Conservation (phyloP, 257 asterid species). For the Solanum pennellii region DNA sequence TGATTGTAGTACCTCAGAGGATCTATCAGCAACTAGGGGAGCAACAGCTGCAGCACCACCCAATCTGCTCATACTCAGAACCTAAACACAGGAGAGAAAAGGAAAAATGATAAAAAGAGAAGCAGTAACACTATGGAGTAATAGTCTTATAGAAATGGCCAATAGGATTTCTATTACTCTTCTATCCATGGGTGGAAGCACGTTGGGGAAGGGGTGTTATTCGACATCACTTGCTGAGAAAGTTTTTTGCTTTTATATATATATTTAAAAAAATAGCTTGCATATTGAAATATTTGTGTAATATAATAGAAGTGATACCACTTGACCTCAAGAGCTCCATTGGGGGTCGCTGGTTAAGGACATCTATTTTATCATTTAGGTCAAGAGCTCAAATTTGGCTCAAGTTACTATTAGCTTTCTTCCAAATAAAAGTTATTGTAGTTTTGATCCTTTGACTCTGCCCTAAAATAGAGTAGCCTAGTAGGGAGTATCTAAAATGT, state of each 20-base stretch:
- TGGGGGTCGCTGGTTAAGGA: background rate
- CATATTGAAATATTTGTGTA: background rate
- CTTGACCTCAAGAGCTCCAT: background rate
- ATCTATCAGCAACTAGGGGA: constrained; percentile 53
- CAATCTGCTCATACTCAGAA: constrained; percentile 86
- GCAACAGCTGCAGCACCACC: constrained; percentile 86
- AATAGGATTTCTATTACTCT: background rate
- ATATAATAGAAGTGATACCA: background rate
- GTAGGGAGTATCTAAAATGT: background rate
- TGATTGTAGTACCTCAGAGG: constrained; percentile 50
- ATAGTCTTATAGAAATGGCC: background rate
- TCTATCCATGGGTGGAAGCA: background rate
- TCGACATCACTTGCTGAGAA: too few relatives aligned
- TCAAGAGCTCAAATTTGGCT: background rate
- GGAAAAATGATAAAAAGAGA: background rate
- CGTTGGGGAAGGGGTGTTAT: too few relatives aligned
- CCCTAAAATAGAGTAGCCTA: background rate
- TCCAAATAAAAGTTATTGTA: background rate
- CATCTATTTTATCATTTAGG: background rate
- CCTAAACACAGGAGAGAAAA: constrained; percentile 26
- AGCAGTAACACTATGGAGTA: background rate
- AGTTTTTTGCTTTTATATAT: too few relatives aligned
- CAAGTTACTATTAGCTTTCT: background rate
- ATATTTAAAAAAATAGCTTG: background rate
- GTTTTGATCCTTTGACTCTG: background rate